Percentiles rank a stretch among this genome's conserved stretches.
Evolutionary conservation across 768 basidiomycete species (phyloP).

Genomic region (Lentinula boryana): DNA sequence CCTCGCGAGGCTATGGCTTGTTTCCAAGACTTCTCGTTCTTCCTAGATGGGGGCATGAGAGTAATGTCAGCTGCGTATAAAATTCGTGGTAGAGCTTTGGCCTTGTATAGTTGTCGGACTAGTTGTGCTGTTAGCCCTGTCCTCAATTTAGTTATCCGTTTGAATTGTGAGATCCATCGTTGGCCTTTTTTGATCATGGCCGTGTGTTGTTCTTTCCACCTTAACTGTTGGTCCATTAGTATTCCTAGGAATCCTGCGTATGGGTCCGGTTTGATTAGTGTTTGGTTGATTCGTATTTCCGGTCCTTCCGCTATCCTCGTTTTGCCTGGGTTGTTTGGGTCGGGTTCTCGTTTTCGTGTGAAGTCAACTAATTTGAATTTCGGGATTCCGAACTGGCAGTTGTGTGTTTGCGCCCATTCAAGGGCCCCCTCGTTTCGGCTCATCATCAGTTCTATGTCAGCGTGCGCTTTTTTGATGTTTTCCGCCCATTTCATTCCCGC

Average conservation of each 20-base stretch:
- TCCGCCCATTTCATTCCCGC: constrained; percentile 6
- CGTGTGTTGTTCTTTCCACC: too few species aligned
- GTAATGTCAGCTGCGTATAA: too few species aligned
- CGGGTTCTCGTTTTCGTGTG: neutral
- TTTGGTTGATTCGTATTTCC: neutral
- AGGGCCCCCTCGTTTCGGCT: neutral
- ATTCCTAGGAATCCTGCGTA: neutral
- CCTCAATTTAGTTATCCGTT: too few species aligned
- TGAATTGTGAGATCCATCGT: too few species aligned
- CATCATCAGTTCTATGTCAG: constrained; percentile 12
- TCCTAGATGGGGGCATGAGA: too few species aligned
- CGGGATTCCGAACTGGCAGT: neutral
- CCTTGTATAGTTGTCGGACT: too few species aligned
- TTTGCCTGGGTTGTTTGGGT: neutral
- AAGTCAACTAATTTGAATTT: neutral
- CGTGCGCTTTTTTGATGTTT: constrained; percentile 2
- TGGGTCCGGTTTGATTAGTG: neutral
- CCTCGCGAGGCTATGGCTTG: too few species aligned
- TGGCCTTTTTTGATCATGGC: too few species aligned
- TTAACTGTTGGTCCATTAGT: neutral
- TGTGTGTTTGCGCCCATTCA: neutral
- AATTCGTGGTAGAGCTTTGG: too few species aligned
- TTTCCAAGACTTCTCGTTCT: too few species aligned
- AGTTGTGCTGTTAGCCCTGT: too few species aligned
- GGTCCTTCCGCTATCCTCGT: neutral